These are phyloP conservation scores for Fusarium acutatum DNA, from an alignment of 2,329 filamentous ascomycete genomes.

Conservation along the genomic window DNA sequence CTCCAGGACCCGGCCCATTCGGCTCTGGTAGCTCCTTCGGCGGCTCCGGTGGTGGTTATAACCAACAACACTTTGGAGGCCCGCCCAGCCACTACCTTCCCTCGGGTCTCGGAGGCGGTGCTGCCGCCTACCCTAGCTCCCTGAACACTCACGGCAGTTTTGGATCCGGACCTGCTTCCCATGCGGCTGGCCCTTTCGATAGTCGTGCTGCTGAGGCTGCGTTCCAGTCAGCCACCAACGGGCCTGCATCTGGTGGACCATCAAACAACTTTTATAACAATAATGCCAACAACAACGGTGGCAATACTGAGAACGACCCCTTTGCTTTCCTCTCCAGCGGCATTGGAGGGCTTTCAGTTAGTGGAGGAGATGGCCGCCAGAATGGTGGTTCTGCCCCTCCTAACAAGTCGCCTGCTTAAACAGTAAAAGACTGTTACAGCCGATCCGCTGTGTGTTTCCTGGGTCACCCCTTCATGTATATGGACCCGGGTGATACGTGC, in stretches of 20 bases:
- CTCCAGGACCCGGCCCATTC: conserved; percentile 79
- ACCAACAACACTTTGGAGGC: conserved; percentile 87
- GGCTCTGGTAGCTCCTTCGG: conserved; percentile 75
- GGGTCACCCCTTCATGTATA: conserved; percentile 31
- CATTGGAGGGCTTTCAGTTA: conserved; percentile 77
- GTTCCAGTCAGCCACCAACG: conserved; percentile 88
- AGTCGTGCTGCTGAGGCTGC: conserved; percentile 93
- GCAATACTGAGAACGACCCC: conserved; percentile 74
- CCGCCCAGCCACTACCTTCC: conserved; percentile 91
- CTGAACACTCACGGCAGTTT: conserved; percentile 79
- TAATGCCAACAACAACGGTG: conserved; percentile 73
- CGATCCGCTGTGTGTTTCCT: conserved; percentile 41
- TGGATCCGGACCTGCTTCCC: conserved; percentile 77
- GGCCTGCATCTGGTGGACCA: conserved; percentile 77
- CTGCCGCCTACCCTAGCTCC: conserved; percentile 77
- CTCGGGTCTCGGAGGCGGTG: conserved; percentile 78
- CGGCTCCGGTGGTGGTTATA: conserved; percentile 67
- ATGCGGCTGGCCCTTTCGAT: conserved; percentile 88
- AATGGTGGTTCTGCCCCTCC: conserved; percentile 66
- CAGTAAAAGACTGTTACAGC: conserved; percentile 31
- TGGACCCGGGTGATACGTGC: conserved; percentile 38
- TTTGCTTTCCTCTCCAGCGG: conserved; percentile 82
- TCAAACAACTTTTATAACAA: conserved; percentile 59
- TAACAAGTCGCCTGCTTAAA: conserved; percentile 68
- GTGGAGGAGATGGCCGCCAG: conserved; percentile 69